Base-by-base conservation (phyloP, 768 basidiomycete genomes). In the Xerocomellus intermedius region DNA sequence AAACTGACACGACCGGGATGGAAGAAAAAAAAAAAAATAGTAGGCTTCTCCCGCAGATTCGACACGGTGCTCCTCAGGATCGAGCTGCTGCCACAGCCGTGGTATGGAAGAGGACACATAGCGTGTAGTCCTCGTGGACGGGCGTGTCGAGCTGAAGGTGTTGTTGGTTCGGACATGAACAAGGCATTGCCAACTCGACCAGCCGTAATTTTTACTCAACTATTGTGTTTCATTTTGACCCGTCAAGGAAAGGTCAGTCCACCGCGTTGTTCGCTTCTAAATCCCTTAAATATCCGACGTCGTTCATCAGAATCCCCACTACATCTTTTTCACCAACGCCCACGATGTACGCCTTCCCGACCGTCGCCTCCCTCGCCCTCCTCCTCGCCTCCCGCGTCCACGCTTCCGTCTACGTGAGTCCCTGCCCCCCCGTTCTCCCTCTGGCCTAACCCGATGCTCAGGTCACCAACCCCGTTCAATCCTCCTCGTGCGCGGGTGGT, bases 401-500 rank as follows among this genome's bases (percentile, higher is more conserved):
- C 10, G 68, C 60, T 0, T 16, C 21, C 16, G 2, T 69, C 55
- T 67, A 67, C 30, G 68, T 69, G 46, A 47, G 65, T 61, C 4
- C 14, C 14, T n/a, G 3, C 2, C 22, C 2, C 28, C 6, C 9
- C 14, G 0, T 42, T 0, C 0, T 19, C 13, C 10, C 19, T 24
- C 17, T 41, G 5, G 4, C 39, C 45, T 50, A 32, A 47, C 32
- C 37, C 46, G 6, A 5, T 32, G 0, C 21, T 8, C 51, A 85
- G 83, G 74, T 85, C 36, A 75, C 78, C 35, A 58, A 73, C 49
- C 84, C 87, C 30, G 57, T 68, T 12, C 58, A 64, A 50, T 59
- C 72, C 48, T 72, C 78, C 12, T 72, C 69, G 22, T 88, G 84
- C 65, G 71, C 72, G 37, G 88, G 74, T 24, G 84, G 82, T 12